Evolutionary conservation across 768 basidiomycete species (phyloP).

Genomic region (Pleurotus tuber-regium): DNA sequence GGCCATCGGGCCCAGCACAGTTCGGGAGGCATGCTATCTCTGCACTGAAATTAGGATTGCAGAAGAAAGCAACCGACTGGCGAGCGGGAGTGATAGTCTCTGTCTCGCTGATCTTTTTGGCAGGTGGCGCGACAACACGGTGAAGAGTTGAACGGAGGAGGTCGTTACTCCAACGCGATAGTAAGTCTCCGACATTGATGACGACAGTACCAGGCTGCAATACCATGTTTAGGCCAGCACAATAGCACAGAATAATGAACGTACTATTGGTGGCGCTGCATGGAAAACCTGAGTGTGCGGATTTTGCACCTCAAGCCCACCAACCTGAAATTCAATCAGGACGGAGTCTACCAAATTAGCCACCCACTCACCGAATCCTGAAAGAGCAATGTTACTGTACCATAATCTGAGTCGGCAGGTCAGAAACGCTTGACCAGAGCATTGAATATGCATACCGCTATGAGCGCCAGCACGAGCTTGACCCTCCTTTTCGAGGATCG

Average conservation of each 20-base stretch:
- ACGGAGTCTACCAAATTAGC: neutral
- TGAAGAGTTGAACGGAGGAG: constrained; percentile 77
- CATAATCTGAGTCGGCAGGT: constrained; percentile 54
- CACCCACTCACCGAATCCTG: constrained; percentile 58
- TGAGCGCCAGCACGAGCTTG: constrained; percentile 84
- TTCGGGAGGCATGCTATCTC: constrained; percentile 72
- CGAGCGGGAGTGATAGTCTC: constrained; percentile 61
- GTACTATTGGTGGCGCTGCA: constrained; percentile 74
- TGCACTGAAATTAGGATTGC: constrained; percentile 73
- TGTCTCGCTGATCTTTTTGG: constrained; percentile 41
- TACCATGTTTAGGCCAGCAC: neutral
- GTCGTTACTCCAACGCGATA: constrained; percentile 84
- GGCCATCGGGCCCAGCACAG: constrained; percentile 36
- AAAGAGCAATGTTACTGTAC: constrained; percentile 78
- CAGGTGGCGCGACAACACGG: constrained; percentile 74
- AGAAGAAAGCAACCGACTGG: constrained; percentile 86
- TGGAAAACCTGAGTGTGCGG: constrained; percentile 72
- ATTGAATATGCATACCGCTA: constrained; percentile 43
- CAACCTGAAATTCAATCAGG: constrained; percentile 43
- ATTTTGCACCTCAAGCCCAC: constrained; percentile 80
- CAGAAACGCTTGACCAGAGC: neutral
- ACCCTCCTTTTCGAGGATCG: constrained; percentile 55
- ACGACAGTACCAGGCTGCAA: constrained; percentile 75
- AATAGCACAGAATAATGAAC: constrained; percentile 19
- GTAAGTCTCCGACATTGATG: constrained; percentile 78